These are phyloP conservation scores for Protomyces gravidus DNA, from an alignment of 1,139 yeast genomes.

Conservation along the genomic window DNA sequence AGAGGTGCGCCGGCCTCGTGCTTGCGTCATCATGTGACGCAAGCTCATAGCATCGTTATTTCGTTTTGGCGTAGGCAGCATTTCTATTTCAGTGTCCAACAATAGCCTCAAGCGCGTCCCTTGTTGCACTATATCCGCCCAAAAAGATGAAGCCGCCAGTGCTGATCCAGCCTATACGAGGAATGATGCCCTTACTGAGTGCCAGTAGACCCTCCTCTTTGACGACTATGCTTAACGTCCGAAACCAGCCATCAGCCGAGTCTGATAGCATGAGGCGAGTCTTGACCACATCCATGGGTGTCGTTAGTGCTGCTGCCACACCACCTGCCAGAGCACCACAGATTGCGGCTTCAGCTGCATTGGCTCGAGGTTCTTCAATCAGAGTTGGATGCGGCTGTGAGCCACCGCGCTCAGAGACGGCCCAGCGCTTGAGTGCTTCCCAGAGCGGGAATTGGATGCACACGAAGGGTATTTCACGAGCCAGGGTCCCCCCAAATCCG, in stretches of 20 bases:
- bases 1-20: constrained; percentile 3
- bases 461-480: constrained; percentile 95
- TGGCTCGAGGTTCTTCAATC: constrained; percentile 44
- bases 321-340: constrained; percentile 97
- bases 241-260: constrained; percentile 47
- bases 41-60: background rate
- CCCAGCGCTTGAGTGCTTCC: constrained; percentile 70
- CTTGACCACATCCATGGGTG: constrained; percentile 88
- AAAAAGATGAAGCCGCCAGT: constrained; percentile 97
- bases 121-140: constrained; percentile 84
- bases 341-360: constrained; percentile 76
- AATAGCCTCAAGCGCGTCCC: constrained; percentile 32
- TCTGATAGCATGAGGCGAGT: constrained; percentile 80
- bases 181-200: constrained; percentile 81
- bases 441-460: constrained; percentile 91
- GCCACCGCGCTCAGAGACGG: constrained; percentile 34
- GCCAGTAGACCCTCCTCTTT: constrained; percentile 64
- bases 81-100: background rate
- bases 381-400: constrained; percentile 33
- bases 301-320: constrained; percentile 85
- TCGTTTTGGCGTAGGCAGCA: too few relatives aligned
- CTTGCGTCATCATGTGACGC: constrained; percentile 10
- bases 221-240: constrained; percentile 49
- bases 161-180: constrained; percentile 94
- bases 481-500: constrained; percentile 87